phyloP scores from a whole-genome alignment of 306 rosid species.

The Lithocarpus polystachyus region DNA sequence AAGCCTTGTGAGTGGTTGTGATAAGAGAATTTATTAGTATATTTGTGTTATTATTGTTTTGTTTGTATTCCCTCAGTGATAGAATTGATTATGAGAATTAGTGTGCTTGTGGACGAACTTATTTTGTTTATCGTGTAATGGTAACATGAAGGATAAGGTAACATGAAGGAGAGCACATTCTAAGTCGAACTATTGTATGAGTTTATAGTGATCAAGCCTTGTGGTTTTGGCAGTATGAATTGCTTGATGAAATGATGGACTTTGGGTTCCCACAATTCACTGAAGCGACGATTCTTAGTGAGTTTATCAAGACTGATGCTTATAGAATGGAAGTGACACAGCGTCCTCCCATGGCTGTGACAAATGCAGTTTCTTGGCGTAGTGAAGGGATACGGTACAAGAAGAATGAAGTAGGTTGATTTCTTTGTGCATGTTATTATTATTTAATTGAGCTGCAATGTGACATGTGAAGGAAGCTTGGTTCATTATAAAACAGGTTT shows the following conservation, averaged over 20 bases:
- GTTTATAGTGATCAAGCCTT: constrained; percentile 2
- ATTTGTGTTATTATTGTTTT: too few relatives aligned
- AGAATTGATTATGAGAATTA: neutral
- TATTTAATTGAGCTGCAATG: neutral
- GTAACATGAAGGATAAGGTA: too few relatives aligned
- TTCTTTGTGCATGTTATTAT: neutral
- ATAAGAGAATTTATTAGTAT: too few relatives aligned
- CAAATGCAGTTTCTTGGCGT: constrained; percentile 99
- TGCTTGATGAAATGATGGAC: constrained; percentile 98
- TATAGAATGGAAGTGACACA: constrained; percentile 96
- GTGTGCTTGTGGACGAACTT: neutral
- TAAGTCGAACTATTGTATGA: too few relatives aligned
- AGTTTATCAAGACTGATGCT: constrained; percentile 98
- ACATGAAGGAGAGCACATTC: too few relatives aligned
- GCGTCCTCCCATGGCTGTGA: constrained; percentile 99
- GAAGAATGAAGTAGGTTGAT: constrained; percentile 79
- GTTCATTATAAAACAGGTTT: constrained; percentile 51
- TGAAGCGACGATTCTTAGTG: constrained; percentile 92
- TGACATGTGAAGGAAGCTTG: neutral
- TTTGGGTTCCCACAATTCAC: constrained; percentile 97
- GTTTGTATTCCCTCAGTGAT: too few relatives aligned
- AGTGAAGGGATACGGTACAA: constrained; percentile 96
- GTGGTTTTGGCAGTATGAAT: constrained; percentile 65
- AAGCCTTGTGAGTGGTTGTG: too few relatives aligned
- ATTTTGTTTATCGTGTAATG: too few relatives aligned